Conservation (phyloP, 2,329 filamentous ascomycete species). For the Aureobasidium sp. region DNA sequence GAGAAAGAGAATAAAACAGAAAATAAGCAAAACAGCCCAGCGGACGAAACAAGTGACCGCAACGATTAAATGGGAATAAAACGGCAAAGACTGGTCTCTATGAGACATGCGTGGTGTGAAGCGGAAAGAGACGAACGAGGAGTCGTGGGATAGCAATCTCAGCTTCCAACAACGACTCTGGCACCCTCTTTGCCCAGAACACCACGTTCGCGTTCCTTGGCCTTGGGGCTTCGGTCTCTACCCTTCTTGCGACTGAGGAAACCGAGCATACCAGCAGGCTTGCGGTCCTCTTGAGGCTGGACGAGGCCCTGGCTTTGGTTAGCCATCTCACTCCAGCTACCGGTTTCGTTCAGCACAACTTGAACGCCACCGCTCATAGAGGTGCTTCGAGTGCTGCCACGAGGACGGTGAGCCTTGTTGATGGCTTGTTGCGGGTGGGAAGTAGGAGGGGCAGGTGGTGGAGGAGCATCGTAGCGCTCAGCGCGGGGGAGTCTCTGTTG, state of each 20-base stretch:
- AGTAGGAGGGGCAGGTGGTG: conserved; percentile 15
- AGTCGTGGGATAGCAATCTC: neutral
- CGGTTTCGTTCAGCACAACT: conserved; percentile 80
- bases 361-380: conserved; percentile 79
- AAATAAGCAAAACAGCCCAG: neutral
- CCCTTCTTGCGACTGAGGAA: conserved; percentile 87
- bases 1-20: neutral
- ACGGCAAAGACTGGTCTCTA: neutral
- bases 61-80: neutral
- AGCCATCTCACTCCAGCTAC: conserved; percentile 85
- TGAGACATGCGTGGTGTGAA: neutral
- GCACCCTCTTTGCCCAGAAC: conserved; percentile 96
- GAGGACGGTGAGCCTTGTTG: conserved; percentile 33
- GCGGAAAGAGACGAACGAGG: neutral
- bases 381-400: conserved; percentile 59
- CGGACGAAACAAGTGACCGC: neutral
- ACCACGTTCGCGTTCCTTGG: conserved; percentile 67
- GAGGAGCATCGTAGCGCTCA: conserved; percentile 22
- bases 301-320: conserved; percentile 68
- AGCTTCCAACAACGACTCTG: conserved; percentile 45
- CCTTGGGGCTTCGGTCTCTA: conserved; percentile 84
- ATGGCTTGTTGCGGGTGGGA: conserved; percentile 21
- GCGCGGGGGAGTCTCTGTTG: conserved; percentile 17
- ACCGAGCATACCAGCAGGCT: conserved; percentile 76
- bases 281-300: conserved; percentile 45